phyloP scores from a whole-genome alignment of 2,329 filamentous ascomycete species.

The Parastagonospora nodorum region DNA sequence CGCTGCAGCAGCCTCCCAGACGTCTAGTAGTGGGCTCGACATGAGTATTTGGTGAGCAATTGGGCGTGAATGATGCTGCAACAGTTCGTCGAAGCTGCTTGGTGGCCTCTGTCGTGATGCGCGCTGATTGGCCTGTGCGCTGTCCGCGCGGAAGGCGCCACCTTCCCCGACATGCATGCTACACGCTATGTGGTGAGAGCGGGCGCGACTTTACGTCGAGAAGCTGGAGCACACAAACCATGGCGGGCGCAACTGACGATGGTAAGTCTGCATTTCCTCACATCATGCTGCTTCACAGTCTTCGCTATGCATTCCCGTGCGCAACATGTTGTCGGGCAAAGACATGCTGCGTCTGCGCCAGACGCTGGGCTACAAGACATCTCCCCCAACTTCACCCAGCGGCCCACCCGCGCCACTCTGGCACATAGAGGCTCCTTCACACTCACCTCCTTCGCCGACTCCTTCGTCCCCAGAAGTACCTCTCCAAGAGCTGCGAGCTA shows the following conservation, averaged over 20 bases:
- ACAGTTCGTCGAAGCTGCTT: slow-evolving; percentile 18
- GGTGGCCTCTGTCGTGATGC: slow-evolving; percentile 32
- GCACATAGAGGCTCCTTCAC: neutral
- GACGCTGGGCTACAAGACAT: slow-evolving; percentile 27
- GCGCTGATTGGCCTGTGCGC: slow-evolving; percentile 22
- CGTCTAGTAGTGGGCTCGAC: slow-evolving; percentile 68
- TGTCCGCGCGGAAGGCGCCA: slow-evolving; percentile 21
- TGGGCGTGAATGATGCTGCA: slow-evolving; percentile 11
- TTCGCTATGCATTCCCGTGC: slow-evolving; percentile 1
- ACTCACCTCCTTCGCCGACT: neutral
- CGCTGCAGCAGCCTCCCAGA: slow-evolving; percentile 92
- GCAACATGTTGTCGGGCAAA: slow-evolving; percentile 11
- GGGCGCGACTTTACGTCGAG: slow-evolving; percentile 11
- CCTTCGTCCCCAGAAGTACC: slow-evolving; percentile 18
- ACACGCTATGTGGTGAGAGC: slow-evolving; percentile 7
- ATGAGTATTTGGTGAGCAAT: slow-evolving; percentile 33
- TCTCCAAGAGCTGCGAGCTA: slow-evolving; percentile 16
- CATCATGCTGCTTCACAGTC: neutral
- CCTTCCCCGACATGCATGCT: slow-evolving; percentile 20
- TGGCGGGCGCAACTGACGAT: slow-evolving; percentile 45
- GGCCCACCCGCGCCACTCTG: slow-evolving; percentile 1
- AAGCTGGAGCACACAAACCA: slow-evolving; percentile 19
- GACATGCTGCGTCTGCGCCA: slow-evolving; percentile 15
- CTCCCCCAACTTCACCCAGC: slow-evolving; percentile 14
- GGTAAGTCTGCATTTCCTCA: slow-evolving; percentile 29